Evolutionary conservation across 2,329 filamentous ascomycete species (phyloP).

Genomic region (Cephalotrichum gorgonifer): DNA sequence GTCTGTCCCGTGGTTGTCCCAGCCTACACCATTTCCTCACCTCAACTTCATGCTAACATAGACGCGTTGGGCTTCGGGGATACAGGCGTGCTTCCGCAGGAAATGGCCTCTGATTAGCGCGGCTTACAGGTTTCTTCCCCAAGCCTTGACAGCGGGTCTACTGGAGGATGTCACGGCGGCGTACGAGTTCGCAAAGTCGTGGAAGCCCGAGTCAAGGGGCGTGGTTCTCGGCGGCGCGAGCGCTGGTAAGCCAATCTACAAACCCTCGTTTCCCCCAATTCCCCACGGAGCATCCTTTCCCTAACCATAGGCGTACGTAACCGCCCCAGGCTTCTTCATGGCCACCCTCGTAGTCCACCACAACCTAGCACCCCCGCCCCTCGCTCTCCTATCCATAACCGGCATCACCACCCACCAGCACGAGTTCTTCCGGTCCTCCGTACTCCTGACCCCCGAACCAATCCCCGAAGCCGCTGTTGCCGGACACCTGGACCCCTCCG

Average conservation of each 20-base stretch:
- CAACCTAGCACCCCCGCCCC: conserved; percentile 16
- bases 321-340: conserved; percentile 19
- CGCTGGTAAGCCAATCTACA: conserved; percentile 17
- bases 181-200: conserved; percentile 16
- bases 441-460: conserved; percentile 15
- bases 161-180: conserved; percentile 19
- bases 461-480: conserved; percentile 15
- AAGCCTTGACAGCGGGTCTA: conserved; percentile 16
- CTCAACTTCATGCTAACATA: background rate
- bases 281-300: background rate
- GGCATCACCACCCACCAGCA: conserved; percentile 25
- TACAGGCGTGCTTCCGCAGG: conserved; percentile 17
- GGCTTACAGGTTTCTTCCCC: conserved; percentile 24
- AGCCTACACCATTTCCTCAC: background rate
- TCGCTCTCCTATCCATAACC: conserved; percentile 21
- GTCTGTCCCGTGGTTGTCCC: background rate
- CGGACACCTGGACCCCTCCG: conserved; percentile 11
- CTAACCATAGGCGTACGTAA: background rate
- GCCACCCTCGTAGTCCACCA: conserved; percentile 19
- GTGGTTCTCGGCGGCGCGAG: conserved; percentile 23
- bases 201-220: background rate
- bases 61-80: background rate
- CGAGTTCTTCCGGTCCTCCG: conserved; percentile 23
- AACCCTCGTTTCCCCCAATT: too few species aligned
- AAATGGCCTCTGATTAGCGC: conserved; percentile 23